Percentiles rank a stretch among this genome's conserved stretches.
These are phyloP conservation scores for Fusarium sp. DNA, from an alignment of 2,329 filamentous ascomycete genomes.

Conservation along the genomic window DNA sequence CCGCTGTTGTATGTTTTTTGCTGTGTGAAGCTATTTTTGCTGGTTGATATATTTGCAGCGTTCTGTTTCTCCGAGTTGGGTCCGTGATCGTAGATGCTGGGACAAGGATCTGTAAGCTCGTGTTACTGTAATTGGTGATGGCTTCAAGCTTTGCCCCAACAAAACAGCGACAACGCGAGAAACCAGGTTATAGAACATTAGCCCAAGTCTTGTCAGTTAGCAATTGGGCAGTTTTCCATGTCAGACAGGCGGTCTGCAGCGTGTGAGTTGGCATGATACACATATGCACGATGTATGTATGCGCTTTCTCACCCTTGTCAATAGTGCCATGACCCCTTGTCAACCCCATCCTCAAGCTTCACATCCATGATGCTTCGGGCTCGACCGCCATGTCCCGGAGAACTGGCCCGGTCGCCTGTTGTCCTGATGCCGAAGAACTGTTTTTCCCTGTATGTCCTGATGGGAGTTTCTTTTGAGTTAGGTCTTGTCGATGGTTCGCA, in stretches of 20 bases:
- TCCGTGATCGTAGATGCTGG: neutral
- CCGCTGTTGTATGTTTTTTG: no score
- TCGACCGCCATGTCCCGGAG: slow-evolving; percentile 14
- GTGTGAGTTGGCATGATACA: slow-evolving; percentile 42
- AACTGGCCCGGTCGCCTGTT: slow-evolving; percentile 7
- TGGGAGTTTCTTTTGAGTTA: neutral
- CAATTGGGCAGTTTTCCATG: slow-evolving; percentile 26
- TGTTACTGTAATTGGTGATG: neutral
- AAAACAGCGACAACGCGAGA: slow-evolving; percentile 22
- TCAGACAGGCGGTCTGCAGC: slow-evolving; percentile 40
- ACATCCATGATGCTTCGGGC: slow-evolving; percentile 12
- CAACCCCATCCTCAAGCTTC: slow-evolving; percentile 2
- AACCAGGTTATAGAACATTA: slow-evolving; percentile 14
- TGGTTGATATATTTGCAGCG: neutral
- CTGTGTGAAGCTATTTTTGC: neutral
- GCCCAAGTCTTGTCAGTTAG: slow-evolving; percentile 18
- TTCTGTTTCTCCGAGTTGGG: neutral
- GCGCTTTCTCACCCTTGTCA: slow-evolving; percentile 28
- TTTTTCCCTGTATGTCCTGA: neutral
- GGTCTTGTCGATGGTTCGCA: neutral
- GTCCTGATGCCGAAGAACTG: neutral
- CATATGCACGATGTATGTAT: slow-evolving; percentile 39
- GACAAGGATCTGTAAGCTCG: neutral
- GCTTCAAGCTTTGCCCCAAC: slow-evolving; percentile 13
- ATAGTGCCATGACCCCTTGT: slow-evolving; percentile 17